A percentile compares a stretch with the other conserved stretches of the same genome.
phyloP scores from a whole-genome alignment of 1,284 basidiomycete species.

The Rhizopogon parksii region DNA sequence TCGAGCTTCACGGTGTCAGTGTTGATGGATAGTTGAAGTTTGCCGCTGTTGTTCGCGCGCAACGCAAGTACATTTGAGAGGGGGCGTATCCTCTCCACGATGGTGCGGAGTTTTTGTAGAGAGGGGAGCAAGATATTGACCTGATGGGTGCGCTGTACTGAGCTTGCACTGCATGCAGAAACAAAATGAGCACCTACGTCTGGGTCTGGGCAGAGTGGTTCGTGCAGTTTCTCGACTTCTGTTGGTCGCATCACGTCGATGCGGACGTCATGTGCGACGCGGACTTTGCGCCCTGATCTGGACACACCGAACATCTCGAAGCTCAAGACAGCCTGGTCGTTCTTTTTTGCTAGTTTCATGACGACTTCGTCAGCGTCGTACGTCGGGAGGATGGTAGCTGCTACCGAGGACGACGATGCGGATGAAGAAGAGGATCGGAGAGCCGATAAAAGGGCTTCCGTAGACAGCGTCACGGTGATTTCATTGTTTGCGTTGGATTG shows the following conservation, averaged over 20 bases:
- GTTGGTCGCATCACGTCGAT: slow-evolving; percentile 71
- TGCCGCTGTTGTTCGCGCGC: slow-evolving; percentile 58
- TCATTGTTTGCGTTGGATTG: slow-evolving; percentile 82
- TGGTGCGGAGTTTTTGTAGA: slow-evolving; percentile 69
- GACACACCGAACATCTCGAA: slow-evolving; percentile 65
- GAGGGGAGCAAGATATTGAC: slow-evolving; percentile 78
- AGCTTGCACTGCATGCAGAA: not conserved
- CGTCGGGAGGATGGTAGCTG: slow-evolving; percentile 24
- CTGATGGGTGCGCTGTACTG: slow-evolving; percentile 35
- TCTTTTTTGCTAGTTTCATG: slow-evolving; percentile 81
- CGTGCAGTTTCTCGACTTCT: slow-evolving; percentile 66
- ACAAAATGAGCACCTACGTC: slow-evolving; percentile 46
- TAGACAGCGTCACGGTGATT: slow-evolving; percentile 66
- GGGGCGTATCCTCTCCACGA: slow-evolving; percentile 70
- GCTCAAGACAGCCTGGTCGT: slow-evolving; percentile 63
- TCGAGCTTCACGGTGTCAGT: slow-evolving; percentile 71
- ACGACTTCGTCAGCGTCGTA: slow-evolving; percentile 61
- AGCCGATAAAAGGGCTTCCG: slow-evolving; percentile 73
- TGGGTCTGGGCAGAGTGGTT: slow-evolving; percentile 84
- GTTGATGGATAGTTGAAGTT: slow-evolving; percentile 60
- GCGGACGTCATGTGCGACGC: slow-evolving; percentile 65
- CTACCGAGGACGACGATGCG: slow-evolving; percentile 30
- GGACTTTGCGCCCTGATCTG: slow-evolving; percentile 46
- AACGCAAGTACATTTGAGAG: slow-evolving; percentile 73
- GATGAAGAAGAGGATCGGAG: slow-evolving; percentile 57